Evolutionary conservation across 2,329 filamentous ascomycete genomes (phyloP), one percentile per base, ranked within the genome.

Genomic region (Phoma sp.): DNA sequence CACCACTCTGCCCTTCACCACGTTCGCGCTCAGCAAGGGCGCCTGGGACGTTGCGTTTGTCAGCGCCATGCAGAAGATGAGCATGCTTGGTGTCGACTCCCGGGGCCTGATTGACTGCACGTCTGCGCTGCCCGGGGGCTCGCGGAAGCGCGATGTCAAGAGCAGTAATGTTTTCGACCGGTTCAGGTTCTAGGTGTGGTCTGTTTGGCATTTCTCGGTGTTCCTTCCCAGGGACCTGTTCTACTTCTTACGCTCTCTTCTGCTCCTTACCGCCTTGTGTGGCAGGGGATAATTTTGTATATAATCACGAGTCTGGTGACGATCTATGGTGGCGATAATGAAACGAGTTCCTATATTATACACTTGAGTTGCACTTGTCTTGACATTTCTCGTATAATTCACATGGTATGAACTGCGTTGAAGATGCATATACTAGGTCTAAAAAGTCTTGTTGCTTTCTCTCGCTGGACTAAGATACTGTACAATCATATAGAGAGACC

Each of bases 21-120:
- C 43, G 1, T 74, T 72, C 50, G 65, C 64, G 0, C 33, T 55
- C 0, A 74, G 65, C 48, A 67, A 73, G 58, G 55, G 44, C 0
- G 57, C 57, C 9, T 76, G 73, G 73, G 63, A 67, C 33, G 33
- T 35, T 0, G 72, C 73, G 7, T 76, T 74, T 43, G 71, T 75
- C 15, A 58, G 41, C 25, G 74, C 73, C 1, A 74, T 76, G 71
- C 51, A 50, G 19, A 75, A 72, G 63, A 70, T 76, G 72, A 66
- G 69, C 33, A 68, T 75, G 65, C 40, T 75, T 29, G 74, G 74
- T 31, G 72, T 74, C 10, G 36, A 60, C 7, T 38, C 27, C 1
- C 38, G 35, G 15, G 61, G 43, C 1, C 49, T 76, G 13, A 55
- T 70, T 9, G 74, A 76, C 51, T 76, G 74, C 54, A 73, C 73